Base-by-base conservation (phyloP, 208 protist genomes). In the Perkinsela sp. region DNA sequence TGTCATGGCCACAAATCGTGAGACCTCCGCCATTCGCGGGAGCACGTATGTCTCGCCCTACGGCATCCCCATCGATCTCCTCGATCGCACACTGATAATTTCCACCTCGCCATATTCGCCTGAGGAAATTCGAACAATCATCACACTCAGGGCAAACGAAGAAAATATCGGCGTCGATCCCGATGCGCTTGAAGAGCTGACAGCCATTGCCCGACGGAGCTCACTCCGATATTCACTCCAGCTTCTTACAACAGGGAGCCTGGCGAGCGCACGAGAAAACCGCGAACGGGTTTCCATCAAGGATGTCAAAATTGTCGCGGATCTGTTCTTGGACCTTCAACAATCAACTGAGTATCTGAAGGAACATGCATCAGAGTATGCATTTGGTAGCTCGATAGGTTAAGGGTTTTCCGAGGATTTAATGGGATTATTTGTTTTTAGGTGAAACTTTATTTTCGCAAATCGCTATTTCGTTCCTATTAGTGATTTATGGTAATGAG, bases 171-270 rank as follows among this genome's bases (percentile, higher is more conserved):
- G 97, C 72, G 92, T 99, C 78, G 83, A 84, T 28, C 90, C 96
- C 1, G 90, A 97, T 32, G 96, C 97, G 2, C 67, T 95, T 30
- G 77, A 83, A 1, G 74, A 96, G 1, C 86, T 99, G 28, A 97
- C 94, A 32, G 85, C 88, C 75, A 92, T 99, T 15, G 96, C 83
- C 13, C 71, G 75, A 30, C 88, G 87, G 57, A 97, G 96, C 0
- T 98, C 95, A 0, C 82, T 99, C 32, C 88, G 97, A 28, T 99
- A 99, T 73, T 94, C 95, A 2, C 93, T 99, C 40, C 97, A 99
- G 78, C 83, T 99, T 32, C 98, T 99, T 74, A 98, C 95, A 0
- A 92, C 95, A 0, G 79, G 94, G 1, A 84, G 83, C 68, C 74
- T 99, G n/a, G 90, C 97, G 2, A 81, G 87, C 30, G 77, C 83